Evolutionary conservation across 176 grass and related monocot genomes (phyloP).

Genomic region (Cocos nucifera): DNA sequence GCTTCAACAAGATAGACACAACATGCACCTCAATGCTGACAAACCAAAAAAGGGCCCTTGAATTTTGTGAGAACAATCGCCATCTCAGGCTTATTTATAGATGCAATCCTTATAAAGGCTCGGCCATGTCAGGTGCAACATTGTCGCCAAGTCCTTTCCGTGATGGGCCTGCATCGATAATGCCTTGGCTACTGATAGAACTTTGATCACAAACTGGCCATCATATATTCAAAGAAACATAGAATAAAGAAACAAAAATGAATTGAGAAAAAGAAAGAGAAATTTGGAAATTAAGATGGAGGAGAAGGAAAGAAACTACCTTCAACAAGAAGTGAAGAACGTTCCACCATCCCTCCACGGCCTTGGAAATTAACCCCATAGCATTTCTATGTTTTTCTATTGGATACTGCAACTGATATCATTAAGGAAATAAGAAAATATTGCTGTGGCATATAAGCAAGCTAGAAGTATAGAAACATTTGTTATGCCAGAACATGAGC

Average conservation of each 20-base stretch:
- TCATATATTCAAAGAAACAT: not conserved
- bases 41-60: conserved; percentile 22
- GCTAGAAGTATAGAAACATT: no score
- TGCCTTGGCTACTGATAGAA: conserved; percentile 80
- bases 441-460: no score
- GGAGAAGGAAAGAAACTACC: conserved; percentile 17
- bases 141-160: conserved; percentile 67
- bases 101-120: conserved; percentile 65
- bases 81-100: conserved; percentile 93
- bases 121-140: conserved; percentile 46
- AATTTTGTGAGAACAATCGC: conserved; percentile 85
- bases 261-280: not conserved
- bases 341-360: conserved; percentile 41
- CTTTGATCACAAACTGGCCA: conserved; percentile 18
- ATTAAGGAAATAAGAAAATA: no score
- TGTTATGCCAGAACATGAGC: no score
- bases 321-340: conserved; percentile 94
- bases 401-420: no score
- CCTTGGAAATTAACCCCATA: not conserved
- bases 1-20: no score
- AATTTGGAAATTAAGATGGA: not conserved
- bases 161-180: conserved; percentile 91
- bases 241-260: not conserved
- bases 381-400: no score
- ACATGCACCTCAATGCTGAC: no score